Percentiles rank a stretch among this genome's conserved stretches.
These are phyloP conservation scores for Candolleomyces eurysporus DNA, from an alignment of 768 basidiomycete genomes.

Conservation along the genomic window DNA sequence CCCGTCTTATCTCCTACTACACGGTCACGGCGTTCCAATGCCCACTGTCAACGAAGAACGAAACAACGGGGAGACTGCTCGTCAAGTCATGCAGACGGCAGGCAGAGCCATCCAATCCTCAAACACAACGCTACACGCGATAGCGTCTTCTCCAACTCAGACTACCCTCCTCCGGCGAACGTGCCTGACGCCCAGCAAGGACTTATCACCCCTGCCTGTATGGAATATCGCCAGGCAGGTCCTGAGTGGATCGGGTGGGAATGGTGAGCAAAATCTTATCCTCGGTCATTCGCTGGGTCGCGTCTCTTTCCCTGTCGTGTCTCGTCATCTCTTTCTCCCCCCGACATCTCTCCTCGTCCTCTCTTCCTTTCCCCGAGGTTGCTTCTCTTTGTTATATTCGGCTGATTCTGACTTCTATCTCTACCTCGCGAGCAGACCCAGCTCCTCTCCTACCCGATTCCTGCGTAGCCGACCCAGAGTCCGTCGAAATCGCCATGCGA, in stretches of 20 bases:
- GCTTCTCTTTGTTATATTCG: background rate
- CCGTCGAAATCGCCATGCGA: slow-evolving; percentile 67
- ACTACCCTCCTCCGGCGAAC: slow-evolving; percentile 35
- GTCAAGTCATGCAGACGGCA: too few species aligned
- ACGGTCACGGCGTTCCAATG: too few species aligned
- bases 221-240: slow-evolving; percentile 51
- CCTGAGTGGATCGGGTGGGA: slow-evolving; percentile 13
- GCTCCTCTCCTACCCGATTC: slow-evolving; percentile 58
- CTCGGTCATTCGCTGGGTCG: too few species aligned
- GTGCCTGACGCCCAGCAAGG: slow-evolving; percentile 22
- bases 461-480: slow-evolving; percentile 75
- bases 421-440: slow-evolving; percentile 41
- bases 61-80: too few species aligned
- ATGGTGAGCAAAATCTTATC: too few species aligned
- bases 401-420: slow-evolving; percentile 30
- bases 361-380: background rate
- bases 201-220: slow-evolving; percentile 50
- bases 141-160: slow-evolving; percentile 39
- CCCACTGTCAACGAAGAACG: too few species aligned
- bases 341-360: too few species aligned
- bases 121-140: slow-evolving; percentile 42
- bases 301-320: too few species aligned
- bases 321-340: background rate
- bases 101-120: slow-evolving; percentile 48
- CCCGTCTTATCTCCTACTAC: too few species aligned